Evolutionary conservation across 805 yeast genomes (phyloP), one percentile per base, ranked within the genome.

Genomic region (Barnettozyma sp.): DNA sequence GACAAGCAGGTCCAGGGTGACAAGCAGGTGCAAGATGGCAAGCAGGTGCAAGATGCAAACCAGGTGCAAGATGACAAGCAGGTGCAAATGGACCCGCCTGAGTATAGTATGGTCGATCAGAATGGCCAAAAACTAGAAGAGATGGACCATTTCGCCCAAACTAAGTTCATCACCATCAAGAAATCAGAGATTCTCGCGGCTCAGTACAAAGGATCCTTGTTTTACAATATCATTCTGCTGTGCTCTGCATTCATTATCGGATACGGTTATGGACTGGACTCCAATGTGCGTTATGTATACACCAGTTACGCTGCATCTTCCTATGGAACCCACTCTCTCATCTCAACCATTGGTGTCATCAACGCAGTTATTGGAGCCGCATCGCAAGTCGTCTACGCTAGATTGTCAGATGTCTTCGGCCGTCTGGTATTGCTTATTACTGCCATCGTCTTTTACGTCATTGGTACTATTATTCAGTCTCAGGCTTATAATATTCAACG

Each of bases 381-480:
- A 13, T 67, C 81, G 4, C 82, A 76, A 50, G 76, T 81, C 4
- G 65, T 73, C 5, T 75, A 66, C 42, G 85, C 86, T 9, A 62
- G 82, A 44, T 57, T 79, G 24, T 68, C 82, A 8, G 84, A 79
- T 53, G 63, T 69, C n/a, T 77, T 76, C 49, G 87, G 87, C 12
- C 71, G 87, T 52, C 45, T 73, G 22, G 74, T 71, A 47, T 56
- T 77, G 34, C 49, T 74, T 15, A 27, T 71, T 14, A 52, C 69
- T 7, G 63, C 78, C 2, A 59, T 76, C 9, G 39, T 78, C 9
- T 68, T 80, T 45, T 77, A 78, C 45, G 68, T 66, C 10, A 59
- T 79, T 30, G 86, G 86, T 21, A 78, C 82, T 7, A 65, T 79
- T 34, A 69, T 78, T 41, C 74, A 76, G 56, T 73, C 78, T 5